A percentile compares a stretch with the other conserved stretches of the same genome.
Conservation (phyloP, 176 grass and related monocot genomes). For the Leersia perrieri region DNA sequence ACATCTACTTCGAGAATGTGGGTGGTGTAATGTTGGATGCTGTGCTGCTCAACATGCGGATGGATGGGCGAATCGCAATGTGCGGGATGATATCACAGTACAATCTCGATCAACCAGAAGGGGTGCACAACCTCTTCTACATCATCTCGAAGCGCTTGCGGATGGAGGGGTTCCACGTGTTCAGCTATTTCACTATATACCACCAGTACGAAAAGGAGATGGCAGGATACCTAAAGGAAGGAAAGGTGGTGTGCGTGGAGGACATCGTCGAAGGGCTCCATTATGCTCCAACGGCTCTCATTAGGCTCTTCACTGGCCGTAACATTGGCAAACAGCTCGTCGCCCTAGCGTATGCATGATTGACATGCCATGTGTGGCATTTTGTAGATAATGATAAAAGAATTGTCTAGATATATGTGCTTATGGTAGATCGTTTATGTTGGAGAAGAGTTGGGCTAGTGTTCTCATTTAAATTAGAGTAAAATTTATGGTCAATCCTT, state of each 20-base stretch:
- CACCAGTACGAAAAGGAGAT: slow-evolving; percentile 40
- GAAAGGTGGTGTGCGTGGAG: slow-evolving; percentile 42
- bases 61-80: slow-evolving; percentile 20
- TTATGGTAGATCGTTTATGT: too few species aligned
- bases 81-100: slow-evolving; percentile 65
- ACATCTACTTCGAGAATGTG: slow-evolving; percentile 77
- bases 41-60: slow-evolving; percentile 46
- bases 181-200: slow-evolving; percentile 35
- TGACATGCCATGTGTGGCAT: too few species aligned
- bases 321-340: slow-evolving; percentile 55
- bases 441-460: too few species aligned
- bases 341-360: too few species aligned
- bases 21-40: slow-evolving; percentile 50
- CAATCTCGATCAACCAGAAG: slow-evolving; percentile 34
- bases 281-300: slow-evolving; percentile 27
- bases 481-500: too few species aligned
- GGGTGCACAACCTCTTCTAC: slow-evolving; percentile 12
- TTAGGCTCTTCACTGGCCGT: slow-evolving; percentile 30
- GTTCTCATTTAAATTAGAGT: too few species aligned
- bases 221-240: slow-evolving; percentile 36
- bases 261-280: slow-evolving; percentile 47
- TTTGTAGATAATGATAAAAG: too few species aligned
- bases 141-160: slow-evolving; percentile 30
- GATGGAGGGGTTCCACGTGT: slow-evolving; percentile 46
- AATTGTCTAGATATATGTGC: too few species aligned